Base-by-base conservation (phyloP, 371 early-diverging fungal species). In the Nematocida ausubeli region DNA sequence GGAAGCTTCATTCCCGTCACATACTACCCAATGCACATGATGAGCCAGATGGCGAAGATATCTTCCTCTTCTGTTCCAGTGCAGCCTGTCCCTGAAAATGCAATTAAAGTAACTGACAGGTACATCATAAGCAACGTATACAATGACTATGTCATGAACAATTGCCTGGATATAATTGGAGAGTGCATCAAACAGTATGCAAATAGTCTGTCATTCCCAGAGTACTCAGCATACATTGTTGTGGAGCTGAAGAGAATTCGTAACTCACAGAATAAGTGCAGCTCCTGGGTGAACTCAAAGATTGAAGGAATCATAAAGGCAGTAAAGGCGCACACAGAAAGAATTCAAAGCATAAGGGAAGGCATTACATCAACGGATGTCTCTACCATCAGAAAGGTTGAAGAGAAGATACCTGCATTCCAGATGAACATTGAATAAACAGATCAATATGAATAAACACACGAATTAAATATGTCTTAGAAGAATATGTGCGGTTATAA, bases 21-120 rank as follows among this genome's bases (percentile, higher is more conserved):
- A 14, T 71, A 56, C 63, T 71, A 71, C 40, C 62, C 39, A 1
- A 47, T 71, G 49, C n/a, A 71, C 63, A 58, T 71, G 60, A 71
- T 71, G 71, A 60, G 26, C 34, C 50, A 62, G 16, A 62, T 71
- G 62, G 16, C 22, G 3, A 57, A 71, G 32, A 34, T 37, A 57
- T 7, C 58, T 14, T 28, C 71, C 5, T 58, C 62, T 5, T 62
- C 71, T 44, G 32, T 50, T 42, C 71, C 71, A 2, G 16, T 71
- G 28, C 62, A 32, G 50, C 49, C 71, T 1, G 32, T 71, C 16
- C 5, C 71, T n/a, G 63, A 62, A 5, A 50, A 6, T 34, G 44
- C 26, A 14, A 28, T 71, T 12, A 71, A 71, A 49, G 71, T 71
- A 32, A 1, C 51, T 16, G 71, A 71, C 9, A 71, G 62, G 49